Base-by-base conservation (phyloP, 2,329 filamentous ascomycete genomes). In the Alternaria arborescens region DNA sequence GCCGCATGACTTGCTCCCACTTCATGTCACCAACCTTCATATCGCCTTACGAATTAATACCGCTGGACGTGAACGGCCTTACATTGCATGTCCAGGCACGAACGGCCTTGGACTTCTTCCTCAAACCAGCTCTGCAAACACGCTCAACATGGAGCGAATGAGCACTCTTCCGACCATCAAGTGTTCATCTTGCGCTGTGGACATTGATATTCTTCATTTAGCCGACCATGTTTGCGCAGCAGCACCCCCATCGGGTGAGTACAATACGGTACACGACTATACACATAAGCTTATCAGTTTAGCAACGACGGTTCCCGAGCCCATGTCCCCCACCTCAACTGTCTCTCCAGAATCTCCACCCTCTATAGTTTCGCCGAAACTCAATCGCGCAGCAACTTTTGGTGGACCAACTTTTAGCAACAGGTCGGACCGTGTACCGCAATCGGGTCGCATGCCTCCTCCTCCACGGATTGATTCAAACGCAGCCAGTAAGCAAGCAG, bases 191-290 rank as follows among this genome's bases (percentile, higher is more conserved):
- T 79, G 78, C 66, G 73, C 71, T 44, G 70, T 73, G 55, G 87
- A 94, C 71, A 91, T 97, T 61, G 90, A 94, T 74, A 95, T 97
- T 69, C 90, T 91, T 41, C 83, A 89, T 77, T 91, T 97, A 89
- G 92, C 92, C 63, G 92, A 96, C 64, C 93, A 97, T 82, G 77
- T 92, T 62, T 97, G 93, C 78, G 78, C 78, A 46, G 81, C 78
- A 60, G 61, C 78, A 63, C 67, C 74, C 57, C 52, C 52, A 16
- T 74, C 80, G 61, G 74, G 82, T 79, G 80, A 81, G 72, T 84
- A 85, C 38, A 36, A 22, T 20, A 43, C n/a, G 46, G 6, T 16
- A 22, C 7, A 26, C 11, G 20, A 52, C 28, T 51, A 50, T 20
- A 26, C 36, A 36, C 51, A 44, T 16, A 22, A 55, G 48, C 60